A percentile compares a stretch with the other conserved stretches of the same genome.
Evolutionary conservation across 1,139 yeast species (phyloP).

Genomic region (Citeromyces hawaiiensis): DNA sequence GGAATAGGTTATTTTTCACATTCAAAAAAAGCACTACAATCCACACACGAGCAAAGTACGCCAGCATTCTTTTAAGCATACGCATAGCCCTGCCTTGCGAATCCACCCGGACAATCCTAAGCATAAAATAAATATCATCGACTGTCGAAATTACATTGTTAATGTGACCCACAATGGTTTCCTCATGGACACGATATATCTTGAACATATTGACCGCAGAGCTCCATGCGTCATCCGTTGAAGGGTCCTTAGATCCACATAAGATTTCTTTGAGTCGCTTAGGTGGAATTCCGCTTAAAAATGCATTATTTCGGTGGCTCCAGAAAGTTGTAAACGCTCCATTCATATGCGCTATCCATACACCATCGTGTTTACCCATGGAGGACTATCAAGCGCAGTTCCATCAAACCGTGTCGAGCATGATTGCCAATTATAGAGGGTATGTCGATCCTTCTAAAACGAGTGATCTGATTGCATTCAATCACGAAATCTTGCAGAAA

Average conservation of each 20-base stretch:
- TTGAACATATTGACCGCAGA: background rate
- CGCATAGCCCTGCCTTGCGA: conserved; percentile 2
- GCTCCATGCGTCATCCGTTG: background rate
- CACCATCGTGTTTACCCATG: background rate
- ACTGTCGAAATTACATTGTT: conserved; percentile 10
- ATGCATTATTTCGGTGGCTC: background rate
- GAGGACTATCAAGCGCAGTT: background rate
- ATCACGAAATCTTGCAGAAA: conserved; percentile 1
- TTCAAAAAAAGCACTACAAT: conserved; percentile 14
- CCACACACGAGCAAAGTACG: conserved; percentile 13
- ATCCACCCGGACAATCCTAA: conserved; percentile 6
- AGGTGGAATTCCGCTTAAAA: background rate
- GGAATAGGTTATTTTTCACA: conserved; percentile 10
- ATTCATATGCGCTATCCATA: background rate
- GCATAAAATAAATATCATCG: conserved; percentile 16
- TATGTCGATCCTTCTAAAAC: conserved; percentile 2
- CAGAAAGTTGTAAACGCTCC: background rate
- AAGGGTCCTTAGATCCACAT: background rate
- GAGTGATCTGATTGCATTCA: background rate
- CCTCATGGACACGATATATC: background rate
- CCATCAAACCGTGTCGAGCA: background rate
- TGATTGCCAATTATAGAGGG: background rate
- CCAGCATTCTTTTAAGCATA: conserved; percentile 7
- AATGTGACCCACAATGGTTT: background rate
- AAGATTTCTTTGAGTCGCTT: background rate